phyloP scores from a whole-genome alignment of 2,329 filamentous ascomycete species.

The Aspergillus udagawae region DNA sequence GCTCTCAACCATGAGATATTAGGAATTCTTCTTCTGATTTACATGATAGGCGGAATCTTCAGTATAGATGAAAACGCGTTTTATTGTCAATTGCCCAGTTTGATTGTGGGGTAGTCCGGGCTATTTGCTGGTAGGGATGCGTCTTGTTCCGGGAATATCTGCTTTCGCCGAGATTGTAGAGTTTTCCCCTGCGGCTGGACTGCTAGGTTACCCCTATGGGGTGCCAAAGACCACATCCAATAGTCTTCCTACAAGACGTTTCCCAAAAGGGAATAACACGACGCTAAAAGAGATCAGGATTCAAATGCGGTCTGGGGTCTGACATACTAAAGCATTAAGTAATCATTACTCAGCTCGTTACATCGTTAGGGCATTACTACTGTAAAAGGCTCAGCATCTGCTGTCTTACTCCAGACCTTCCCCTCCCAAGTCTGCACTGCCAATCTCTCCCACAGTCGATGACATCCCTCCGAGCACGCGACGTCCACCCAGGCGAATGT shows the following conservation, averaged over 20 bases:
- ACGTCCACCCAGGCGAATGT: conserved; percentile 4
- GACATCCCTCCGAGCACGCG: background rate
- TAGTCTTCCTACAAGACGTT: background rate
- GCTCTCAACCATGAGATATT: too few relatives aligned
- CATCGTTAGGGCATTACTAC: background rate
- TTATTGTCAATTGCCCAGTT: too few relatives aligned
- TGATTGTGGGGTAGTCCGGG: too few relatives aligned
- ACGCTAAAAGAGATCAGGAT: too few relatives aligned
- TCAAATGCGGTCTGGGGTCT: too few relatives aligned
- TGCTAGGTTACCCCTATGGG: too few relatives aligned
- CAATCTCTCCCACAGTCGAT: background rate
- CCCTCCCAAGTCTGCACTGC: background rate
- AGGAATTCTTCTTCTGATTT: too few relatives aligned
- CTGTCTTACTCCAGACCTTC: background rate
- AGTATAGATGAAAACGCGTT: too few relatives aligned
- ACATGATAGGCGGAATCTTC: too few relatives aligned
- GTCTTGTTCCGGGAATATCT: background rate
- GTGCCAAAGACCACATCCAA: background rate
- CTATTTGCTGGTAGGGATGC: background rate
- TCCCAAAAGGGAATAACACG: background rate
- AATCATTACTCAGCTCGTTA: background rate
- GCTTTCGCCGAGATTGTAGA: too few relatives aligned
- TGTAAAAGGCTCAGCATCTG: background rate
- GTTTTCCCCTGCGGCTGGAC: too few relatives aligned
- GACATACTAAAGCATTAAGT: background rate